Evolutionary conservation across 306 rosid species (phyloP), one percentile per base, ranked within the genome.

Genomic region (Chamaecrista fasciculata): DNA sequence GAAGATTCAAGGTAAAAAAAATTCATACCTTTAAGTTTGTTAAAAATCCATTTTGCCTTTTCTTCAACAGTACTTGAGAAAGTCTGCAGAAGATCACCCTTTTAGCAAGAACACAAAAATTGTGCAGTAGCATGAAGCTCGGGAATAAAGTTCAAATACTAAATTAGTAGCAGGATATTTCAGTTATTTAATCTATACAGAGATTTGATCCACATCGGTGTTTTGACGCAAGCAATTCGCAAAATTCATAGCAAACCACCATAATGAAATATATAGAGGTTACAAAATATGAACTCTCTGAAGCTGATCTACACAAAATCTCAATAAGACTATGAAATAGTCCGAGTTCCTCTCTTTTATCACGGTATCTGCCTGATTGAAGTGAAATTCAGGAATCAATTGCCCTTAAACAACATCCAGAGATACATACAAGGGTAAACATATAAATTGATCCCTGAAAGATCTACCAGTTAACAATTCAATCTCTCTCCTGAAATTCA

Each of bases 31-130:
- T 94, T 94, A 19, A 94, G 83, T 66, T 94, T 94, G 91, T 90
- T 89, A 83, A 94, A 94, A 72, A 94, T 39, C 98, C 98, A 94
- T 81, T 91, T 94, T 10, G 98, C 98, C 84, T 94, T 94, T 72
- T 90, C 96, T 80, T 94, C 98, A 39, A 94, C 97, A 0, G 98
- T 88, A 43, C 36, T 94, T 25, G 98, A 90, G 73, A 94, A 82
- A 72, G 87, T 85, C 98, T 94, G 85, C 80, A 84, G 79, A 62
- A 49, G 53, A 69, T 62, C 24, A 55, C 46, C 46, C 55, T 24
- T 19, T 12, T 34, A 71, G 53, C 42, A 31, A 8, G 19, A 29
- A n/a, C 29, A 21, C 25, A 70, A 70, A 56, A 39, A 36, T 11
- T 58, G 51, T 47, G 62, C 47, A 75, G 37, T 31, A 47, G 23